Percentiles rank a stretch among this genome's conserved stretches.
These are phyloP conservation scores for Benincasa hispida DNA, from an alignment of 306 rosid genomes.

Conservation along the genomic window DNA sequence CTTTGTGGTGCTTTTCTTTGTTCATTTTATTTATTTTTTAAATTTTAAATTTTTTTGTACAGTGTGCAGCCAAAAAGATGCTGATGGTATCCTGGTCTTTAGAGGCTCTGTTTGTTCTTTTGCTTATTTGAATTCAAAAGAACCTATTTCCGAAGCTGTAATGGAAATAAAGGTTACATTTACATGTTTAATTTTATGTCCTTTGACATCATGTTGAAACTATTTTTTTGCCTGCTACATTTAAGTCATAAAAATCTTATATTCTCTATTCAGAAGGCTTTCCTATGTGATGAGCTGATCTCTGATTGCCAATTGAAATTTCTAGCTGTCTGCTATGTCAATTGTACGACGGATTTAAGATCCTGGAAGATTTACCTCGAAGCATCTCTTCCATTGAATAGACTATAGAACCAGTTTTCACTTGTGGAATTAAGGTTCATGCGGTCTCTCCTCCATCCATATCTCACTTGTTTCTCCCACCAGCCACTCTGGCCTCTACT, in stretches of 20 bases:
- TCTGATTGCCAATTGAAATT: background rate
- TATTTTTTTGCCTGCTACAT: background rate
- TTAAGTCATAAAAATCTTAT: background rate
- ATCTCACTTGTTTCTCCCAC: too few species aligned
- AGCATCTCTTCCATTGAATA: too few species aligned
- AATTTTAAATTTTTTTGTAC: constrained; percentile 13
- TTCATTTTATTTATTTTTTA: too few species aligned
- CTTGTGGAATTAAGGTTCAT: too few species aligned
- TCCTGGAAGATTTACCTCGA: too few species aligned
- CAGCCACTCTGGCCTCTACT: too few species aligned
- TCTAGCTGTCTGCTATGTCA: background rate
- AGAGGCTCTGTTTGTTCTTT: constrained; percentile 72
- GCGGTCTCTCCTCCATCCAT: too few species aligned
- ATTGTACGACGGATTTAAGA: background rate
- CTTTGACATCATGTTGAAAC: background rate
- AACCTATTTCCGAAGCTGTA: constrained; percentile 65
- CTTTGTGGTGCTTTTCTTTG: background rate
- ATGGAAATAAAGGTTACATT: constrained; percentile 58
- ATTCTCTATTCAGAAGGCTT: background rate
- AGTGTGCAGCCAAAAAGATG: constrained; percentile 63
- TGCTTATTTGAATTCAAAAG: constrained; percentile 67
- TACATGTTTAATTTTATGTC: background rate
- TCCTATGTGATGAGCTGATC: background rate
- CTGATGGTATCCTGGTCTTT: constrained; percentile 49
- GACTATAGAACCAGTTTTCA: too few species aligned